These are phyloP conservation scores for Pichia sp. DNA, from an alignment of 1,139 yeast species.

Conservation along the genomic window DNA sequence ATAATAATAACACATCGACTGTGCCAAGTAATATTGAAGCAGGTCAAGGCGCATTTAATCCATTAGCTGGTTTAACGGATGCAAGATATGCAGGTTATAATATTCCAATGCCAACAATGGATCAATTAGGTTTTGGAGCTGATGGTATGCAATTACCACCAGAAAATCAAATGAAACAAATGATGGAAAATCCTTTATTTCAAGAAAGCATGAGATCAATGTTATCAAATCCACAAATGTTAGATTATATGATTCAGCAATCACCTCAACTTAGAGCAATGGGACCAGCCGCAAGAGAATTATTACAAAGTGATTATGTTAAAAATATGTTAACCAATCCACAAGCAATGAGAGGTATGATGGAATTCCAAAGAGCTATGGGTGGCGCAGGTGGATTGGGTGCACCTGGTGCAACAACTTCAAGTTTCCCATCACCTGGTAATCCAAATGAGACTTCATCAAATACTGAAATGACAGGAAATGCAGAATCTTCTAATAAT, in stretches of 20 bases:
- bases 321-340: slow-evolving; percentile 86
- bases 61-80: slow-evolving; percentile 86
- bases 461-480: slow-evolving; percentile 15
- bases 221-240: slow-evolving; percentile 72
- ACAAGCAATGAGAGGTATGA: slow-evolving; percentile 74
- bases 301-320: slow-evolving; percentile 79
- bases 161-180: slow-evolving; percentile 62
- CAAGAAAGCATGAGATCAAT: slow-evolving; percentile 77
- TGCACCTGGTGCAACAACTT: slow-evolving; percentile 27
- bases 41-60: slow-evolving; percentile 86
- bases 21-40: slow-evolving; percentile 77
- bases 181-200: slow-evolving; percentile 77
- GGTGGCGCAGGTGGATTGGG: slow-evolving; percentile 28
- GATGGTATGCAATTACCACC: slow-evolving; percentile 81
- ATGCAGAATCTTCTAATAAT: slow-evolving; percentile 2
- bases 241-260: slow-evolving; percentile 76
- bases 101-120: slow-evolving; percentile 77
- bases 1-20: slow-evolving; percentile 26
- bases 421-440: slow-evolving; percentile 52
- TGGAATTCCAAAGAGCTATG: slow-evolving; percentile 57
- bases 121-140: slow-evolving; percentile 62
- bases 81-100: slow-evolving; percentile 90
- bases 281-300: slow-evolving; percentile 86
- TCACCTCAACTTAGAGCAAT: slow-evolving; percentile 77
- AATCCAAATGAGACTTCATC: slow-evolving; percentile 19